Percentiles rank a stretch among this genome's conserved stretches.
phyloP scores from a whole-genome alignment of 2,329 filamentous ascomycete genomes.

The Cytospora paraplurivora region DNA sequence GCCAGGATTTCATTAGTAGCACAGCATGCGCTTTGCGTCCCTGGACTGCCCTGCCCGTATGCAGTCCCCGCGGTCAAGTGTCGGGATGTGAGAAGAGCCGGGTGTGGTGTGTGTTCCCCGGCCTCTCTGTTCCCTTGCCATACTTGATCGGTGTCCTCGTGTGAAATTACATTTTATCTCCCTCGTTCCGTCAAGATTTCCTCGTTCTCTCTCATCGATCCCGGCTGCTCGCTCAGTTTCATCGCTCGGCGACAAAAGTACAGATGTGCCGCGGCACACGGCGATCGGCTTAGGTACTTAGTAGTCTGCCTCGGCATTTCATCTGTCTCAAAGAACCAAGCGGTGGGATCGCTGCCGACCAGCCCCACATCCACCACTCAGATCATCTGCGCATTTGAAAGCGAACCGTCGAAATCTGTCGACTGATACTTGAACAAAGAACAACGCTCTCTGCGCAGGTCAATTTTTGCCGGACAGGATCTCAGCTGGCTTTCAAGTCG shows the following conservation, averaged over 20 bases:
- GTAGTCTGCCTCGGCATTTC: neutral
- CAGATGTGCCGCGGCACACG: neutral
- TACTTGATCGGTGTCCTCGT: neutral
- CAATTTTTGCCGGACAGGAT: neutral
- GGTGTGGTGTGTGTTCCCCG: conserved; percentile 5
- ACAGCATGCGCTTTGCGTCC: conserved; percentile 1
- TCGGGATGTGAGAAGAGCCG: conserved; percentile 8
- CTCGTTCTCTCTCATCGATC: neutral
- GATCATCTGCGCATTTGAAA: neutral
- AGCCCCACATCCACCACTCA: conserved; percentile 3
- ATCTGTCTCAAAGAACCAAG: neutral
- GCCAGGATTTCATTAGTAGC: conserved; percentile 16
- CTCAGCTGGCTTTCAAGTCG: neutral
- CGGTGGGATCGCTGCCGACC: neutral
- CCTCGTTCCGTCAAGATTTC: neutral
- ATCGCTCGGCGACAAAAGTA: neutral
- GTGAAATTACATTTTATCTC: conserved; percentile 4
- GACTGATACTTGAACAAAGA: neutral
- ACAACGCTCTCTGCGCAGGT: neutral
- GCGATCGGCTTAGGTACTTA: neutral
- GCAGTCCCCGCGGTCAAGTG: too few relatives aligned
- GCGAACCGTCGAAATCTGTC: conserved; percentile 1
- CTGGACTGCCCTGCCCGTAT: neutral
- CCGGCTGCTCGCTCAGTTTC: neutral
- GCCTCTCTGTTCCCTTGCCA: conserved; percentile 4